These are phyloP conservation scores for Crithidia fasciculata DNA, from an alignment of 208 protist genomes.

Conservation along the genomic window DNA sequence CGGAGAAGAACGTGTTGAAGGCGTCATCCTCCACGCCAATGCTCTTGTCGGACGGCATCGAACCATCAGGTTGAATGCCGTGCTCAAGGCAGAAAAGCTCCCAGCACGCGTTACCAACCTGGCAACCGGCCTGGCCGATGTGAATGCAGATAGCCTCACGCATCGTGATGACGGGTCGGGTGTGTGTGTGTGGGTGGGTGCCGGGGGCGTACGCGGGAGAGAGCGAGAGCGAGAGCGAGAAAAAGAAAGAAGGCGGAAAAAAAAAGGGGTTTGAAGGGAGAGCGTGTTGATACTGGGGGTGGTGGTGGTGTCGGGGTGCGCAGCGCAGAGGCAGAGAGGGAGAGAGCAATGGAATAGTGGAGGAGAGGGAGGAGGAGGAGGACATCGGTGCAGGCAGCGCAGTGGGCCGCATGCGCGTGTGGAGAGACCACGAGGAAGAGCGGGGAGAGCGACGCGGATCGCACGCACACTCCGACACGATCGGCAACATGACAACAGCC, in stretches of 20 bases:
- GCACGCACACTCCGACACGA: too few relatives aligned
- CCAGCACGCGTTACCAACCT: slow-evolving; percentile 98
- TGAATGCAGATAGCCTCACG: slow-evolving; percentile 95
- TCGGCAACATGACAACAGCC: too few relatives aligned
- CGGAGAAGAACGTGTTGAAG: slow-evolving; percentile 97
- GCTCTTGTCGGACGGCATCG: slow-evolving; percentile 89
- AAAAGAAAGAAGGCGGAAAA: not conserved
- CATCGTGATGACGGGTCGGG: slow-evolving; percentile 53
- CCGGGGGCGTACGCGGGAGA: not conserved
- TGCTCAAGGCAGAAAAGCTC: slow-evolving; percentile 93
- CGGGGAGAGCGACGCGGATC: too few relatives aligned
- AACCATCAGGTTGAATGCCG: slow-evolving; percentile 90
- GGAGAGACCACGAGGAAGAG: too few relatives aligned
- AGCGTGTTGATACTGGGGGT: too few relatives aligned
- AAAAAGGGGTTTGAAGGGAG: too few relatives aligned
- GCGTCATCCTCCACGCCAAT: slow-evolving; percentile 90
- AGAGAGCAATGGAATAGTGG: too few relatives aligned
- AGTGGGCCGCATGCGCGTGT: too few relatives aligned
- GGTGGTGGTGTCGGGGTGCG: too few relatives aligned
- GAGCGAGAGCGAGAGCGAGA: not conserved
- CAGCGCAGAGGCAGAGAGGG: too few relatives aligned
- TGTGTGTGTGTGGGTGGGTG: not conserved
- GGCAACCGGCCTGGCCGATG: slow-evolving; percentile 96
- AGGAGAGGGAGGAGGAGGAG: too few relatives aligned
- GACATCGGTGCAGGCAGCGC: too few relatives aligned